A percentile compares a stretch with the other conserved stretches of the same genome.
Conservation (phyloP, 208 protist species). For the Porcisia deanei region DNA sequence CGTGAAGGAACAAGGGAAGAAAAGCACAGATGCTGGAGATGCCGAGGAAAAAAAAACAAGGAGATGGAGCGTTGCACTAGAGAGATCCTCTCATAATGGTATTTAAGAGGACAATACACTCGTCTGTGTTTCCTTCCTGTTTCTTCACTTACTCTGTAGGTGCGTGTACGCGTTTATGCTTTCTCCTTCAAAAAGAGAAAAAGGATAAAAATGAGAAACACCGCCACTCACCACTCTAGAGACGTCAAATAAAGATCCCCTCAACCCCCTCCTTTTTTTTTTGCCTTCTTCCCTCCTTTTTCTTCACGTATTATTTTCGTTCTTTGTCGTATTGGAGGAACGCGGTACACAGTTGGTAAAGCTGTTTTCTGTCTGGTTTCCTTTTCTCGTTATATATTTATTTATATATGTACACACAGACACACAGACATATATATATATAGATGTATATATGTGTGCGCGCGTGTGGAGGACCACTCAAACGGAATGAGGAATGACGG, state of each 20-base stretch:
- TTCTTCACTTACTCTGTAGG: background rate
- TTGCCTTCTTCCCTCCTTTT: constrained; percentile 1
- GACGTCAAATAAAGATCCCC: background rate
- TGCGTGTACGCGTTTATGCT: background rate
- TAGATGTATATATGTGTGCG: background rate
- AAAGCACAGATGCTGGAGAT: too few species aligned
- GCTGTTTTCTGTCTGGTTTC: background rate
- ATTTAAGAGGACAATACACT: background rate
- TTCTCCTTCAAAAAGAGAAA: background rate
- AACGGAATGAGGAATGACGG: background rate
- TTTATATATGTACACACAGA: background rate
- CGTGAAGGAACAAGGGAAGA: too few species aligned
- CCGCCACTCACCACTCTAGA: background rate
- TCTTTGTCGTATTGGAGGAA: background rate
- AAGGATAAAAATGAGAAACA: background rate
- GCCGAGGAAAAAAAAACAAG: too few species aligned
- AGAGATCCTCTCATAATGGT: too few species aligned
- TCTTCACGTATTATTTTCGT: constrained; percentile 4
- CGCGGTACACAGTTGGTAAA: background rate
- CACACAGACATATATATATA: too few species aligned
- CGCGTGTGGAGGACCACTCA: background rate
- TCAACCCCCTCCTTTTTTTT: too few species aligned
- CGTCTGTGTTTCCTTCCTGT: background rate
- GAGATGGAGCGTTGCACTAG: too few species aligned
- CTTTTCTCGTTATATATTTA: background rate